A percentile compares a stretch with the other conserved stretches of the same genome.
These are phyloP conservation scores for Lactarius hengduanensis DNA, from an alignment of 768 basidiomycete genomes.

Conservation along the genomic window DNA sequence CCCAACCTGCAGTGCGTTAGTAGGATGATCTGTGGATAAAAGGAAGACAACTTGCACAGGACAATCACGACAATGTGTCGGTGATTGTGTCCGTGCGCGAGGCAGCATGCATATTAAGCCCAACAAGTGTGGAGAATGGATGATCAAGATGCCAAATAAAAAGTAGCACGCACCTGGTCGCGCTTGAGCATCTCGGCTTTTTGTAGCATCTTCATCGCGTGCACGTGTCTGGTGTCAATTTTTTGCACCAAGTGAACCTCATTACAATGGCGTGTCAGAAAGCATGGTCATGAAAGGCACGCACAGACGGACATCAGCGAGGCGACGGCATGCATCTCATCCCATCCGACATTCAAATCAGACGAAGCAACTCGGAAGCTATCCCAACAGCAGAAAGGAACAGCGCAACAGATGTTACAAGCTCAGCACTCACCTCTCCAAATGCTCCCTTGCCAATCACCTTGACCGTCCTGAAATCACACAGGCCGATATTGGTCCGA, in stretches of 20 bases:
- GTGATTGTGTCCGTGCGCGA: too few relatives aligned
- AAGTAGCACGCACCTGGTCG: slow-evolving; percentile 73
- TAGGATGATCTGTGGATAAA: too few relatives aligned
- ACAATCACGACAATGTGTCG: too few relatives aligned
- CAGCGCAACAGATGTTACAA: background rate
- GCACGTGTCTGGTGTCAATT: slow-evolving; percentile 94
- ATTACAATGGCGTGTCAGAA: slow-evolving; percentile 7
- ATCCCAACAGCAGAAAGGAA: background rate
- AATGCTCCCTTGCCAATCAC: slow-evolving; percentile 99
- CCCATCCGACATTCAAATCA: too few relatives aligned
- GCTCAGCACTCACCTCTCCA: slow-evolving; percentile 70
- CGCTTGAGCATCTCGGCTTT: slow-evolving; percentile 99
- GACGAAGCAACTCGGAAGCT: too few relatives aligned
- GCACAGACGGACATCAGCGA: background rate
- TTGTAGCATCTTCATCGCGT: slow-evolving; percentile 97
- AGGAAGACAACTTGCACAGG: too few relatives aligned
- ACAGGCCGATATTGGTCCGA: slow-evolving; percentile 87
- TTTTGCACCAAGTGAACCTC: slow-evolving; percentile 95
- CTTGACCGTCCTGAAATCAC: slow-evolving; percentile 95
- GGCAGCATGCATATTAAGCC: too few relatives aligned
- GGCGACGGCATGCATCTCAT: too few relatives aligned
- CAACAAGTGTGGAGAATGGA: too few relatives aligned
- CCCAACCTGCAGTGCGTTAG: too few relatives aligned
- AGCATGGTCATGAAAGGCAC: background rate
- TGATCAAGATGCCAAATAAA: background rate